Evolutionary conservation across 331 rosid species (phyloP).

Genomic region (Phaseolus coccineus): DNA sequence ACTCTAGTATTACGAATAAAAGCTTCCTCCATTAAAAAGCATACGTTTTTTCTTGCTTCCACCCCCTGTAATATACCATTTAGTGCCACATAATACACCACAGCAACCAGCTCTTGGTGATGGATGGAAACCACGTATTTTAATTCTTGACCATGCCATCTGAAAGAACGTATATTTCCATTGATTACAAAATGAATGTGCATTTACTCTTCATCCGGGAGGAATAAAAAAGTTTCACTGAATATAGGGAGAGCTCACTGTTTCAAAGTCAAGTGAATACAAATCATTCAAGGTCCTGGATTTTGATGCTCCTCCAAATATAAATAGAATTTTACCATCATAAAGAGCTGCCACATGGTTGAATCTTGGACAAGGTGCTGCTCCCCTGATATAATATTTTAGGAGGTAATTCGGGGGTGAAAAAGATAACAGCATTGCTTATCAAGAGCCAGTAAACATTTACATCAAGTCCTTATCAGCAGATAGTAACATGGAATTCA

Average conservation of each 20-base stretch:
- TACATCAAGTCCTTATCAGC: conserved; percentile 16
- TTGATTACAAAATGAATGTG: conserved; percentile 40
- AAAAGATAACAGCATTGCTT: not conserved
- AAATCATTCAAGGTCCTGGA: conserved; percentile 83
- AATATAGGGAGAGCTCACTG: conserved; percentile 53
- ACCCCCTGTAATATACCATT: conserved; percentile 96
- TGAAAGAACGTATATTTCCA: conserved; percentile 50
- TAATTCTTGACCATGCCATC: conserved; percentile 98
- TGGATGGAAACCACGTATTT: conserved; percentile 86
- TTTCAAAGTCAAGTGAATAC: conserved; percentile 93
- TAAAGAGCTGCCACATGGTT: conserved; percentile 88
- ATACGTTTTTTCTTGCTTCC: conserved; percentile 94
- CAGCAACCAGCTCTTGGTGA: conserved; percentile 94
- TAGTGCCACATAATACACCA: conserved; percentile 82
- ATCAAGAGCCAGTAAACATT: conserved; percentile 20
- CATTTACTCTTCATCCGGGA: conserved; percentile 13
- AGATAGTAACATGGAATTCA: conserved; percentile 4
- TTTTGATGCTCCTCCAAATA: conserved; percentile 93
- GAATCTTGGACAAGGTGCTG: conserved; percentile 88
- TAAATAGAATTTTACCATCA: conserved; percentile 75
- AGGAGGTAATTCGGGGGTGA: not conserved
- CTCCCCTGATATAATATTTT: conserved; percentile 61
- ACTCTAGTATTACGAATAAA: conserved; percentile 14
- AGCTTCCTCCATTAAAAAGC: conserved; percentile 42
- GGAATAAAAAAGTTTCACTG: conserved; percentile 35